Evolutionary conservation across 495 filamentous ascomycete species (phyloP), one percentile per base, ranked within the genome.

Genomic region (Zalerion maritima): DNA sequence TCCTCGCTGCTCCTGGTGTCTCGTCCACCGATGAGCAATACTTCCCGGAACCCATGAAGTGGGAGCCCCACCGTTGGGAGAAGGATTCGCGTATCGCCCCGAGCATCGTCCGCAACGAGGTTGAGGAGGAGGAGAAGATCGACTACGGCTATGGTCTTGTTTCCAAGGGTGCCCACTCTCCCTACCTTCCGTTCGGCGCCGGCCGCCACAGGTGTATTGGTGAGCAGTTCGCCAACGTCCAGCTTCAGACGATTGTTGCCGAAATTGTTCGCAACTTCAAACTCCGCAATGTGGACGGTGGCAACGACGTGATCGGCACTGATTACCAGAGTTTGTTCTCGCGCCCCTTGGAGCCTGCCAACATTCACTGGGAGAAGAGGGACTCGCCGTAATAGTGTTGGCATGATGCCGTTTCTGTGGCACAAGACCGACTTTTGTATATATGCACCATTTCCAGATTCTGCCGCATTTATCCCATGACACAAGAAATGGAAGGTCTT

Each of bases 101-200:
- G 14, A 55, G 32, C 43, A 45, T 61, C 37, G 48, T 50, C 23
- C 59, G 63, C 26, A 64, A 56, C 28, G 58, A 64, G 21, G 55
- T 53, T 11, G 52, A 47, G 1, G 69, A 73, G 12, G 79, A 78
- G 19, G 78, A 82, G 52, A 78, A 75, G 43, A 58, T 84, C 18
- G 86, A 94, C 43, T 94, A 94, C 44, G 89, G 87, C 17, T 94
- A 92, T 51, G 89, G 87, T n/a, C 57, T 84, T 17, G 73, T 94
- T 29, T 79, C 69, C 53, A 94, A 94, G 59, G 87, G 89, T 13
- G 73, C 83, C 4, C 59, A 58, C 16, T 84, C 76, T 26, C 86
- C 89, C 1, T 97, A 94, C 55, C 64, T 97, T 11, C 89, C 89
- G 0, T 97, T 97, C 46, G 89, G 89, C 2, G 89, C 85, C 1